phyloP scores from a whole-genome alignment of 2,329 filamentous ascomycete species.

The Calonectria fujianensis region DNA sequence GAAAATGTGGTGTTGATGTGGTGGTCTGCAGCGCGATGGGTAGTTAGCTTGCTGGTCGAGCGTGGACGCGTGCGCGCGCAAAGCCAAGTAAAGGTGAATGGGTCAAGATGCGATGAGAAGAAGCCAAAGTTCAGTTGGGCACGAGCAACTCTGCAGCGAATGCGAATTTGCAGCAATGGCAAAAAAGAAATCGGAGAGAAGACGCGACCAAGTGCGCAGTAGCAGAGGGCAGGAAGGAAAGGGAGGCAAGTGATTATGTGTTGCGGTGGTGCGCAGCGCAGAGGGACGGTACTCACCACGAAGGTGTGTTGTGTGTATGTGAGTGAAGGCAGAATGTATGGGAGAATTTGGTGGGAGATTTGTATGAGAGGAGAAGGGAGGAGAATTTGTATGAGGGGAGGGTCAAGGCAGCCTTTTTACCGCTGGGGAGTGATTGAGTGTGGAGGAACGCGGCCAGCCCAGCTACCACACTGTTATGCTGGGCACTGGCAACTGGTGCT shows the following conservation, averaged over 20 bases:
- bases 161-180: conserved; percentile 42
- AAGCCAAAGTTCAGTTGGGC: conserved; percentile 45
- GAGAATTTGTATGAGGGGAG: conserved; percentile 73
- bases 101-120: conserved; percentile 43
- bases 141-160: conserved; percentile 49
- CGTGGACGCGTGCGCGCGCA: conserved; percentile 40
- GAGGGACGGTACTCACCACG: conserved; percentile 71
- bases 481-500: conserved; percentile 53
- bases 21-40: conserved; percentile 57
- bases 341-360: conserved; percentile 73
- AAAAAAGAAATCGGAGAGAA: conserved; percentile 47
- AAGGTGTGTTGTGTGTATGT: conserved; percentile 61
- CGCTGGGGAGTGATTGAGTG: conserved; percentile 78
- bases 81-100: conserved; percentile 42
- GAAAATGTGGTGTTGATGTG: conserved; percentile 42
- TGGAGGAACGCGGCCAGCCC: conserved; percentile 57
- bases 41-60: conserved; percentile 51
- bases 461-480: conserved; percentile 56
- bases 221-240: conserved; percentile 54
- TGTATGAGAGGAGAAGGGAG: conserved; percentile 77
- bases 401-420: conserved; percentile 77
- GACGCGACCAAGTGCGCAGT: conserved; percentile 40
- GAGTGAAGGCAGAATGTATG: conserved; percentile 69
- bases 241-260: conserved; percentile 62
- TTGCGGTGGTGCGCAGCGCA: conserved; percentile 54